phyloP scores from a whole-genome alignment of 768 basidiomycete species.

The Russula earlei region DNA sequence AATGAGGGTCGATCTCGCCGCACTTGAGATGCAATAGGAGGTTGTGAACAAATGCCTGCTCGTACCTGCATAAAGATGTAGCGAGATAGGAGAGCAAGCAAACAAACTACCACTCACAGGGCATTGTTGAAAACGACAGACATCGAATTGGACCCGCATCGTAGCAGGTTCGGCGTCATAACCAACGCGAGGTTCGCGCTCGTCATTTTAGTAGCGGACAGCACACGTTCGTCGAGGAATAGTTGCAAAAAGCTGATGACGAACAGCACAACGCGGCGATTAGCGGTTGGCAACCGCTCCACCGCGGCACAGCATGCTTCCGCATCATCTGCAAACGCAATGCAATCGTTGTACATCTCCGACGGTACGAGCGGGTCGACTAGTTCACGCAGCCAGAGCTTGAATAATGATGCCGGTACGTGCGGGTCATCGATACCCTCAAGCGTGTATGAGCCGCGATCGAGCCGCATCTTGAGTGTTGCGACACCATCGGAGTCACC shows the following conservation, averaged over 20 bases:
- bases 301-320: constrained; percentile 67
- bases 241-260: constrained; percentile 86
- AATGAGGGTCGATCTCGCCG: constrained; percentile 63
- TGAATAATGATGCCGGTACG: constrained; percentile 81
- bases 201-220: constrained; percentile 79
- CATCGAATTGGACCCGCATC: constrained; percentile 84
- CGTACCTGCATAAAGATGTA: constrained; percentile 35
- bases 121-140: constrained; percentile 86
- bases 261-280: constrained; percentile 79
- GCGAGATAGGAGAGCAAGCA: too few relatives aligned
- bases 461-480: constrained; percentile 81
- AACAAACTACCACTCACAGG: constrained; percentile 46
- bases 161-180: constrained; percentile 83
- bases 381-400: constrained; percentile 89
- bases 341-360: constrained; percentile 86
- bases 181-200: constrained; percentile 80
- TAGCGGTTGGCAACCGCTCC: constrained; percentile 71
- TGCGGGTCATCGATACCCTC: constrained; percentile 88
- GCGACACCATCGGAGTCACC: constrained; percentile 86
- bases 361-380: constrained; percentile 87
- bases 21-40: constrained; percentile 74
- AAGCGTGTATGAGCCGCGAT: constrained; percentile 83
- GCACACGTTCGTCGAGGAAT: constrained; percentile 71
- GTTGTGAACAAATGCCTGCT: constrained; percentile 83
- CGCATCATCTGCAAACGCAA: constrained; percentile 56